phyloP scores from a whole-genome alignment of 108 stramenopile species.

The Nannochloropsis oceanica region DNA sequence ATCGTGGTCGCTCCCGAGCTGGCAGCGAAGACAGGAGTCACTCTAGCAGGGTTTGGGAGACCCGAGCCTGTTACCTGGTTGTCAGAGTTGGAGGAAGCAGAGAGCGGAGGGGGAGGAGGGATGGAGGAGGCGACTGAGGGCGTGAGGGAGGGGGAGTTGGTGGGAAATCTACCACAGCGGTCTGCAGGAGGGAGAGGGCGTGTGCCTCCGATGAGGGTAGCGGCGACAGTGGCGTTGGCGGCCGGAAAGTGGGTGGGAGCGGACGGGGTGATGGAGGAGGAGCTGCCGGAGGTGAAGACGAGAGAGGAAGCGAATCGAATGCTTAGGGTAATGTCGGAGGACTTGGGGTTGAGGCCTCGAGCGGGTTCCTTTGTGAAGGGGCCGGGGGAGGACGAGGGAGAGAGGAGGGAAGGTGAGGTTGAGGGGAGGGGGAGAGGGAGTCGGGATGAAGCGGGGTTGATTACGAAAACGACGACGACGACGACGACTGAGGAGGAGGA shows the following conservation, averaged over 20 bases:
- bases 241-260: neutral
- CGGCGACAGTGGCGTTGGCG: neutral
- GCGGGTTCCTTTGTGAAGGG: neutral
- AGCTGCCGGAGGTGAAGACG: neutral
- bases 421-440: neutral
- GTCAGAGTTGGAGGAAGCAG: neutral
- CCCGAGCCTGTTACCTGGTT: neutral
- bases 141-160: neutral
- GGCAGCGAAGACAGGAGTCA: neutral
- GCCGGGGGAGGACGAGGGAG: neutral
- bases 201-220: too few species aligned
- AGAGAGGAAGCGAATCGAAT: neutral
- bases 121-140: neutral
- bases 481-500: neutral
- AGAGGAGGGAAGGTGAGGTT: neutral
- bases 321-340: neutral
- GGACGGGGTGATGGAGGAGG: neutral
- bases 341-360: neutral
- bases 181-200: neutral
- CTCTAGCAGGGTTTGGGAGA: neutral
- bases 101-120: neutral
- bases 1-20: neutral
- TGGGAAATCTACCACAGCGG: neutral
- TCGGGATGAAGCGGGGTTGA: neutral
- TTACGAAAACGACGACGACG: too few species aligned